Percentiles rank a stretch among this genome's conserved stretches.
Evolutionary conservation across 2,329 filamentous ascomycete genomes (phyloP).

Genomic region (Apiospora malaysiana): DNA sequence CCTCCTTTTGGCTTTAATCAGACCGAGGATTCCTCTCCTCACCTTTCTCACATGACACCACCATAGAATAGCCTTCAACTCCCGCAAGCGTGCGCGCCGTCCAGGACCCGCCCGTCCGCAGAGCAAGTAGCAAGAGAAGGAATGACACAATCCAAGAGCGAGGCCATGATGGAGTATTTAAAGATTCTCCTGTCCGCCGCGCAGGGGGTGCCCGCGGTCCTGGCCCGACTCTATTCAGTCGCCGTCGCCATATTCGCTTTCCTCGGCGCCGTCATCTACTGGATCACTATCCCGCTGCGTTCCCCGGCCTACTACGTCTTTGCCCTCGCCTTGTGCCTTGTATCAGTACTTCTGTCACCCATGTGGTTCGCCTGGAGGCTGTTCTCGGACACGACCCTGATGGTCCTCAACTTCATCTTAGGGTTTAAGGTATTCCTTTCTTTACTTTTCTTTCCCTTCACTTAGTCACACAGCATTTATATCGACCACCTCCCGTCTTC

Average conservation of each 20-base stretch:
- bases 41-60: not conserved
- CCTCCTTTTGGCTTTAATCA: not conserved
- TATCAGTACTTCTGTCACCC: constrained; percentile 39
- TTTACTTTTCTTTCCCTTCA: not conserved
- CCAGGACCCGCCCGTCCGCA: not conserved
- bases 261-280: constrained; percentile 31
- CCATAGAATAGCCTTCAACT: constrained; percentile 2
- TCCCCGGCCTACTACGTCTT: constrained; percentile 37
- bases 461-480: not conserved
- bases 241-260: not conserved
- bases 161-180: constrained; percentile 9
- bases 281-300: constrained; percentile 36
- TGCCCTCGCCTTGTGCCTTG: constrained; percentile 18
- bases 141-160: not conserved
- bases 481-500: not conserved
- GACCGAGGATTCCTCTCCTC: not conserved
- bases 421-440: constrained; percentile 37
- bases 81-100: not conserved
- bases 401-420: constrained; percentile 30
- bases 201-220: constrained; percentile 7
- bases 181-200: constrained; percentile 30
- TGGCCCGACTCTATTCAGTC: constrained; percentile 27
- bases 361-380: constrained; percentile 31
- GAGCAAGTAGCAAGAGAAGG: not conserved
- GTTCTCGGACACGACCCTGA: constrained; percentile 26